Conservation (phyloP, 139 green algal genomes). For the Volvox africanus region DNA sequence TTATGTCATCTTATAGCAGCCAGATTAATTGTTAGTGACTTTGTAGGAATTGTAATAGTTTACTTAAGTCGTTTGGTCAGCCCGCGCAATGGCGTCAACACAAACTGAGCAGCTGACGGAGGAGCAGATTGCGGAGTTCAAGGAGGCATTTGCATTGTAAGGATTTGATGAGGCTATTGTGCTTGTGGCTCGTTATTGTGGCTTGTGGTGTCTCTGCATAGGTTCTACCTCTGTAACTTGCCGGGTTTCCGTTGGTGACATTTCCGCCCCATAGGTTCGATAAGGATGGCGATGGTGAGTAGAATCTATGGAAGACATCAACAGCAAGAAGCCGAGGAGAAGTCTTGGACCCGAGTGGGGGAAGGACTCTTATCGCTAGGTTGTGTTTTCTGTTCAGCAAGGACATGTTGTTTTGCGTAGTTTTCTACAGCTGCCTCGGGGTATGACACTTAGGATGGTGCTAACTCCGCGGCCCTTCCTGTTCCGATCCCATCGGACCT, state of each 20-base stretch:
- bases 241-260: background rate
- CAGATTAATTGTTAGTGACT: too few species aligned
- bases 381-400: too few species aligned
- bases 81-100: background rate
- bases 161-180: background rate
- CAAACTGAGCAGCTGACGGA: conserved; percentile 57
- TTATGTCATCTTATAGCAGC: too few species aligned
- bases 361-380: background rate
- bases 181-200: background rate
- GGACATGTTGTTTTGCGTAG: background rate
- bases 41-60: too few species aligned
- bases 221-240: background rate
- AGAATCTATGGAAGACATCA: background rate
- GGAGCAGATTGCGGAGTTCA: conserved; percentile 72
- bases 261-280: conserved; percentile 92
- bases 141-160: conserved; percentile 52
- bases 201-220: background rate
- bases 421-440: background rate
- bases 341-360: background rate
- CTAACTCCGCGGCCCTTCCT: background rate
- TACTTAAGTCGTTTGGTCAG: background rate
- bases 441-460: background rate
- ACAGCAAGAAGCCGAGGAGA: background rate
- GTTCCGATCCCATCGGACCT: background rate
- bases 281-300: conserved; percentile 92